Base-by-base conservation (phyloP, 1,284 basidiomycete species). In the Cutaneotrichosporon dermatis region DNA sequence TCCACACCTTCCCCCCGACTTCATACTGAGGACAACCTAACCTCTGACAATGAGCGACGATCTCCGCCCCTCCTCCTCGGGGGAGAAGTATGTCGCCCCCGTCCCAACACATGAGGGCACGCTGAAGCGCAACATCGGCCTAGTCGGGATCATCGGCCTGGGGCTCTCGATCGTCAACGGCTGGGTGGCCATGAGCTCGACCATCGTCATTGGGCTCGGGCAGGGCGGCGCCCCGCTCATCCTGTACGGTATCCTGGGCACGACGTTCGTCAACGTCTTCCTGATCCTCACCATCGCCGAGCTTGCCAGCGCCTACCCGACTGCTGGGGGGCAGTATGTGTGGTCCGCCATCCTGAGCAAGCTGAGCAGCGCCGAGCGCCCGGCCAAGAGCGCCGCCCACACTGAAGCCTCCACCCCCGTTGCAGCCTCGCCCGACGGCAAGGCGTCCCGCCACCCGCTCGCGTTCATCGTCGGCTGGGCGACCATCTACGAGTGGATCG, bases 391-490 rank as follows among this genome's bases (percentile, higher is more conserved):
- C 13, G 11, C 5, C 10, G 39, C 9, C 7, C 25, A 25, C 25
- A 25, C 25, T 25, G 25, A 25, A 25, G 25, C 25, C 25, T 25
- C 25, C 25, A 25, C 25, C 25, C 25, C 25, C 25, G 25, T 25
- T 25, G 25, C 25, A 25, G 25, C 25, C 25, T 25, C 25, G 25
- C 25, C 25, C 25, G 25, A 25, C 25, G 41, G 16, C 55, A 52
- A 52, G 33, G 35, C 43, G 5, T 6, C 35, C 15, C 54, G 63
- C 1, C 60, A 60, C 42, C 40, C 46, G 7, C 11, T 66, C 15
- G 57, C 66, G 5, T 66, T 69, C 40, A 39, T 58, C 10, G 55
- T 63, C 51, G 66, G 57, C 16, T 63, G 61, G 59, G 43, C 52
- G 6, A 60, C 56, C 0, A 55, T 66, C 43, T 63, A 57, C 57